Evolutionary conservation across 345 rosid species (phyloP).

Genomic region (Brassica cretica): DNA sequence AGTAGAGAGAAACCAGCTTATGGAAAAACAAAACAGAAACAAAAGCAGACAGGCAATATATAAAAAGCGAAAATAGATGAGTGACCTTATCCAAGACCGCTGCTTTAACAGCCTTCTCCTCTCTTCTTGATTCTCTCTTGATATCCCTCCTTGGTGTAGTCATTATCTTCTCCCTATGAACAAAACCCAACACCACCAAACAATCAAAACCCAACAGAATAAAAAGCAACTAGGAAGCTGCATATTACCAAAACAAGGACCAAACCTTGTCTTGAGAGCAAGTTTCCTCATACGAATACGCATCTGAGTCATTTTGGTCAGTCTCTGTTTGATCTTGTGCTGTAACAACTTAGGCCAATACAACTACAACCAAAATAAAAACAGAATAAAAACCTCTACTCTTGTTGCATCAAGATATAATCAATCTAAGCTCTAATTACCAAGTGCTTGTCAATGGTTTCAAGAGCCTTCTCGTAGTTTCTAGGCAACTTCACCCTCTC

Average conservation of each 20-base stretch:
- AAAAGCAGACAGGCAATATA: background rate
- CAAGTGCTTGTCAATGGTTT: slow-evolving; percentile 84
- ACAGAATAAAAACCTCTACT: background rate
- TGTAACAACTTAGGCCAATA: slow-evolving; percentile 91
- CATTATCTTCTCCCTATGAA: slow-evolving; percentile 67
- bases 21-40: background rate
- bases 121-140: slow-evolving; percentile 81
- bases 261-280: slow-evolving; percentile 83
- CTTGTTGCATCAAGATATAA: background rate
- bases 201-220: background rate
- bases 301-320: slow-evolving; percentile 99
- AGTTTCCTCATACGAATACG: slow-evolving; percentile 96
- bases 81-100: slow-evolving; percentile 82
- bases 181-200: background rate
- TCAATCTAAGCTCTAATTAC: slow-evolving; percentile 41
- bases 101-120: slow-evolving; percentile 84
- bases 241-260: background rate
- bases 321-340: slow-evolving; percentile 86
- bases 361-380: slow-evolving; percentile 48
- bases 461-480: slow-evolving; percentile 92
- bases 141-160: slow-evolving; percentile 65
- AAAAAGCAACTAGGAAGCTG: background rate
- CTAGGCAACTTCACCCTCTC: slow-evolving; percentile 84
- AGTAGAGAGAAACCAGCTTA: background rate
- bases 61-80: background rate